phyloP scores from a whole-genome alignment of 306 rosid species.

The Inga leiocalycina region DNA sequence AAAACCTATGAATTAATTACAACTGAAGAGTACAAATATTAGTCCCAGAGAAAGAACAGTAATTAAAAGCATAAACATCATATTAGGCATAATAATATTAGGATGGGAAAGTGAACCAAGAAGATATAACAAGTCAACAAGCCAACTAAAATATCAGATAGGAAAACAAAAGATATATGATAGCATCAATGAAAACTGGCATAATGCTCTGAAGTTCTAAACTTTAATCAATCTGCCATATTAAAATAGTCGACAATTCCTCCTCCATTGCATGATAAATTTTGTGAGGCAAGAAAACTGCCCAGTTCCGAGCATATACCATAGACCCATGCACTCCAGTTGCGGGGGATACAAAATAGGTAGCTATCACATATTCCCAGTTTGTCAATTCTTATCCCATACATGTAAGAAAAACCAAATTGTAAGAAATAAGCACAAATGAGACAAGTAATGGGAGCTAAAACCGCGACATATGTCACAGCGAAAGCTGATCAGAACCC shows the following conservation, averaged over 20 bases:
- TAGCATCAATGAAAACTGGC: not conserved
- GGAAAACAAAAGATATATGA: not conserved
- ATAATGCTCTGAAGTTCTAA: not conserved
- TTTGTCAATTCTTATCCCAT: not conserved
- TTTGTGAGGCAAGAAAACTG: not conserved
- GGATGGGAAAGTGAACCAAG: not conserved
- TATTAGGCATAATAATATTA: not conserved
- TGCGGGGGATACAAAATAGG: not conserved
- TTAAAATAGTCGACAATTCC: not conserved
- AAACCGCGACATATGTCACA: not conserved
- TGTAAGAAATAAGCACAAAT: not conserved
- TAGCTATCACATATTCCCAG: not conserved
- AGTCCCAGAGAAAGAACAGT: not conserved
- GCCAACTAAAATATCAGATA: not conserved
- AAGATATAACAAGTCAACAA: not conserved
- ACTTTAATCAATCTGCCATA: not conserved
- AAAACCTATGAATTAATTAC: not conserved
- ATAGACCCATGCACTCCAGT: not conserved
- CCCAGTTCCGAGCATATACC: not conserved
- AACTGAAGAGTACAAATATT: not conserved
- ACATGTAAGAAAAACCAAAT: not conserved
- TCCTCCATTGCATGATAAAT: not conserved
- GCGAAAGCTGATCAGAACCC: conserved; percentile 12
- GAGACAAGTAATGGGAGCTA: not conserved
- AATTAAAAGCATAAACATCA: not conserved